These are phyloP conservation scores for Hyaloraphidium curvatum DNA, from an alignment of 192 early-diverging fungal genomes.

Conservation along the genomic window DNA sequence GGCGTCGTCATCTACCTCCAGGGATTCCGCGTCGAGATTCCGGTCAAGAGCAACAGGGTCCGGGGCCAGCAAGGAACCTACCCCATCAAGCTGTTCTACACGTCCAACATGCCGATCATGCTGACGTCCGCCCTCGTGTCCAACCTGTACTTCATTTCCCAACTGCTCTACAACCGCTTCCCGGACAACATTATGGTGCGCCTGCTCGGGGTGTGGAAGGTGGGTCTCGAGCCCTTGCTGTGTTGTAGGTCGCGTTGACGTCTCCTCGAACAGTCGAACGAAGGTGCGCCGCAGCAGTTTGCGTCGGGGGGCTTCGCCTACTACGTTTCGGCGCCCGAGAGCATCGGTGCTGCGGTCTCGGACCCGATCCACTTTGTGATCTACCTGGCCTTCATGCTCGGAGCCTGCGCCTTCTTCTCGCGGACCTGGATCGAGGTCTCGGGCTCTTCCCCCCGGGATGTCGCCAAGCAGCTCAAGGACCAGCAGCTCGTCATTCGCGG, in stretches of 20 bases:
- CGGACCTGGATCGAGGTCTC: slow-evolving; percentile 99
- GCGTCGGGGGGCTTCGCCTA: slow-evolving; percentile 88
- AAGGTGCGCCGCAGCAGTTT: slow-evolving; percentile 89
- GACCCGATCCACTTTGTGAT: slow-evolving; percentile 92
- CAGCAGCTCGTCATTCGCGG: slow-evolving; percentile 90
- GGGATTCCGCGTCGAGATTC: slow-evolving; percentile 99
- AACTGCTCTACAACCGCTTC: slow-evolving; percentile 95
- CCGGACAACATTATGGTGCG: slow-evolving; percentile 86
- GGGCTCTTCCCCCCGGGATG: slow-evolving; percentile 92
- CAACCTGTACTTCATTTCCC: slow-evolving; percentile 95
- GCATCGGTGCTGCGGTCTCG: slow-evolving; percentile 54
- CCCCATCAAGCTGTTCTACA: slow-evolving; percentile 99
- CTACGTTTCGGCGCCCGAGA: slow-evolving; percentile 93
- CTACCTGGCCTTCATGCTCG: slow-evolving; percentile 87
- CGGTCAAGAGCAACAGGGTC: slow-evolving; percentile 84
- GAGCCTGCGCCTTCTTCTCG: slow-evolving; percentile 87
- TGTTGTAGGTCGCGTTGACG: not conserved
- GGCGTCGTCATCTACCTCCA: slow-evolving; percentile 87
- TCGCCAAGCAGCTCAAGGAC: slow-evolving; percentile 93
- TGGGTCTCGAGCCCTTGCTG: slow-evolving; percentile 9
- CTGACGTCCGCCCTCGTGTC: slow-evolving; percentile 82
- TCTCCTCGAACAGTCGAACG: slow-evolving; percentile 39
- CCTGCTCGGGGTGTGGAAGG: slow-evolving; percentile 86
- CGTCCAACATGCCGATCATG: slow-evolving; percentile 99
- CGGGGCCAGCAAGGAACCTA: slow-evolving; percentile 96